A percentile compares a stretch with the other conserved stretches of the same genome.
Evolutionary conservation across 768 basidiomycete genomes (phyloP).

Genomic region (Auricularia cornea): DNA sequence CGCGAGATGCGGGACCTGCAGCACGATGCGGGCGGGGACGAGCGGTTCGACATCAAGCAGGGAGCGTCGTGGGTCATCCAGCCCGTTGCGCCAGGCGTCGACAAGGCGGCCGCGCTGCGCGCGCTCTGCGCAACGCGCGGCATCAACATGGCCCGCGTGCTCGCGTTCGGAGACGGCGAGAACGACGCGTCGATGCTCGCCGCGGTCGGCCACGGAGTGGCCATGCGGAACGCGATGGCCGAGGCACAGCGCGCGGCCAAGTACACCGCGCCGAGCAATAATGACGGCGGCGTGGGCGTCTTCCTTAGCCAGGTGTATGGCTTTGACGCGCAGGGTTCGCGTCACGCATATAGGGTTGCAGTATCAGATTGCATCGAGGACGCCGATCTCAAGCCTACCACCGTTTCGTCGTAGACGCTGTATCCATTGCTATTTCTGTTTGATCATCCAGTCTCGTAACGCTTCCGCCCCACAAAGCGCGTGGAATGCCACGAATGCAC

Average conservation of each 20-base stretch:
- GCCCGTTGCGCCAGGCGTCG: conserved; percentile 1
- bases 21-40: neutral
- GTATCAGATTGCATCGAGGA: too few relatives aligned
- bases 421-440: too few relatives aligned
- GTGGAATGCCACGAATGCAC: too few relatives aligned
- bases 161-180: conserved; percentile 9
- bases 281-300: conserved; percentile 8
- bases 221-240: conserved; percentile 9
- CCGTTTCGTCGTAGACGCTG: too few relatives aligned
- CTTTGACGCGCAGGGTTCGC: neutral
- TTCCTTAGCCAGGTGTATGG: neutral
- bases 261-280: conserved; percentile 1
- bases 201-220: conserved; percentile 3
- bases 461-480: too few relatives aligned
- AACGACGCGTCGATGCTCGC: conserved; percentile 8
- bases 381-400: too few relatives aligned
- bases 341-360: too few relatives aligned
- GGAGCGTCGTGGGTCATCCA: conserved; percentile 8
- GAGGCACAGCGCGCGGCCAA: neutral
- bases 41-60: neutral
- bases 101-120: conserved; percentile 3
- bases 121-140: conserved; percentile 4
- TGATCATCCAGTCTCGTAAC: too few relatives aligned
- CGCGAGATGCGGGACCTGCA: neutral
- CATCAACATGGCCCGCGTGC: neutral